A percentile compares a stretch with the other conserved stretches of the same genome.
These are phyloP conservation scores for Barnettozyma hawaiiensis DNA, from an alignment of 1,139 yeast species.

Conservation along the genomic window DNA sequence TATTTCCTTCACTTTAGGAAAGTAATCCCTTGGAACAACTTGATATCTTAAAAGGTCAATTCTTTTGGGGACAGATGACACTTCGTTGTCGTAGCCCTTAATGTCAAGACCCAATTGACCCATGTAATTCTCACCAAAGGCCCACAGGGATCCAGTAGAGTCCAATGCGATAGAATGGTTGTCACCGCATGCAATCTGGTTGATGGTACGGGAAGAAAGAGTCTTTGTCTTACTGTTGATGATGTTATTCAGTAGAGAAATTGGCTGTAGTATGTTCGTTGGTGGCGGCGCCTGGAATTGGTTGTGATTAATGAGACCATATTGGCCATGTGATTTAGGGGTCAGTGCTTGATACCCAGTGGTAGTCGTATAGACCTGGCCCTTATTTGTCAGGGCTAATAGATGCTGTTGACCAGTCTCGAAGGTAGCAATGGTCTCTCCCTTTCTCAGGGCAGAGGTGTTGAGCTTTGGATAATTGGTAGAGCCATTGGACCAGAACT, in stretches of 20 bases:
- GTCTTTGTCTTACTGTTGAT: constrained; percentile 29
- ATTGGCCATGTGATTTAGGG: constrained; percentile 62
- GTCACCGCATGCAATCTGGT: constrained; percentile 65
- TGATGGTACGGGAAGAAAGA: constrained; percentile 43
- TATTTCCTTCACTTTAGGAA: constrained; percentile 43
- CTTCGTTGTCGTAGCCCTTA: constrained; percentile 51
- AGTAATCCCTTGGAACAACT: constrained; percentile 31
- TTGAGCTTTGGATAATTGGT: constrained; percentile 4
- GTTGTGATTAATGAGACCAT: constrained; percentile 68
- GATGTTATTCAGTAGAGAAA: constrained; percentile 32
- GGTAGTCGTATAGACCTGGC: constrained; percentile 59
- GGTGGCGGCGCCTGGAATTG: constrained; percentile 51
- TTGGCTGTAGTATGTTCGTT: constrained; percentile 34
- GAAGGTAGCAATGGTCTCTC: constrained; percentile 46
- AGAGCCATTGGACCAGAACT: constrained; percentile 10
- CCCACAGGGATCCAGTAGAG: constrained; percentile 56
- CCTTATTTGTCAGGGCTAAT: constrained; percentile 53
- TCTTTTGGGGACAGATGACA: constrained; percentile 62
- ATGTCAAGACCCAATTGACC: constrained; percentile 84
- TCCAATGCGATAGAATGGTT: constrained; percentile 69
- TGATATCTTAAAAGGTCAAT: constrained; percentile 37
- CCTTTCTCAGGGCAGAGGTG: constrained; percentile 26
- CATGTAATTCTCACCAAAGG: constrained; percentile 77
- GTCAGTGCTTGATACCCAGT: constrained; percentile 37
- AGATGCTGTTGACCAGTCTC: constrained; percentile 65